phyloP scores from a whole-genome alignment of 2,329 filamentous ascomycete species.

The Aulographum hederae region DNA sequence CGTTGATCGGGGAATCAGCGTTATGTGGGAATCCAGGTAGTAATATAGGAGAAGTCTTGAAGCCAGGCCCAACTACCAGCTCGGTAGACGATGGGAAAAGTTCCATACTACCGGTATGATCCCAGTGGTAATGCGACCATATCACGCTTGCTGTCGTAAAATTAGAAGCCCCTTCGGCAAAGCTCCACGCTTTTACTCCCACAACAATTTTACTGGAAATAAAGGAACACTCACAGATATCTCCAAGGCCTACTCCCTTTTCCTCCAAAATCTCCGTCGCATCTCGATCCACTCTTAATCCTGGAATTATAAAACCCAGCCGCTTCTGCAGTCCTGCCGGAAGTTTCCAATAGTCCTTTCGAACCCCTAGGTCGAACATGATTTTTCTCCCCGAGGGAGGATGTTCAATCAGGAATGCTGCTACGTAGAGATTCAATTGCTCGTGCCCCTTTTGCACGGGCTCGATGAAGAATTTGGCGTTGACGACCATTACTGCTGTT shows the following conservation, averaged over 20 bases:
- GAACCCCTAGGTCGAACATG: slow-evolving; percentile 1
- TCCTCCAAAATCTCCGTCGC: slow-evolving; percentile 15
- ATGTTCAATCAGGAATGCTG: slow-evolving; percentile 1
- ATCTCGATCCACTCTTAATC: not conserved
- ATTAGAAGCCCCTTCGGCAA: too few relatives aligned
- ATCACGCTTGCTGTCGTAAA: slow-evolving; percentile 17
- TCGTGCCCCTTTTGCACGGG: not conserved
- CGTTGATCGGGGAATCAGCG: slow-evolving; percentile 8
- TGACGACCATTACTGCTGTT: too few relatives aligned
- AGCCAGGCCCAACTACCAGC: slow-evolving; percentile 34
- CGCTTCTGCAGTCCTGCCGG: not conserved
- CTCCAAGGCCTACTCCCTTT: slow-evolving; percentile 14
- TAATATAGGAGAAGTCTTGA: slow-evolving; percentile 25
- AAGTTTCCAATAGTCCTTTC: slow-evolving; percentile 2
- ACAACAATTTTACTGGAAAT: too few relatives aligned
- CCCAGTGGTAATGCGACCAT: slow-evolving; percentile 18
- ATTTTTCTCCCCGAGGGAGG: not conserved
- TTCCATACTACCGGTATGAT: slow-evolving; percentile 20
- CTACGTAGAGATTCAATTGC: not conserved
- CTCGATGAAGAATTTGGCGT: too few relatives aligned
- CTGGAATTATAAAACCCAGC: slow-evolving; percentile 6
- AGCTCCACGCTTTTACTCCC: too few relatives aligned
- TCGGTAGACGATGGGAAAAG: slow-evolving; percentile 19
- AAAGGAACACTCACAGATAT: too few relatives aligned
- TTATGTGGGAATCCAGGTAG: slow-evolving; percentile 28